Evolutionary conservation across 2,329 filamentous ascomycete species (phyloP).

Genomic region (Nigrograna mackinnonii): DNA sequence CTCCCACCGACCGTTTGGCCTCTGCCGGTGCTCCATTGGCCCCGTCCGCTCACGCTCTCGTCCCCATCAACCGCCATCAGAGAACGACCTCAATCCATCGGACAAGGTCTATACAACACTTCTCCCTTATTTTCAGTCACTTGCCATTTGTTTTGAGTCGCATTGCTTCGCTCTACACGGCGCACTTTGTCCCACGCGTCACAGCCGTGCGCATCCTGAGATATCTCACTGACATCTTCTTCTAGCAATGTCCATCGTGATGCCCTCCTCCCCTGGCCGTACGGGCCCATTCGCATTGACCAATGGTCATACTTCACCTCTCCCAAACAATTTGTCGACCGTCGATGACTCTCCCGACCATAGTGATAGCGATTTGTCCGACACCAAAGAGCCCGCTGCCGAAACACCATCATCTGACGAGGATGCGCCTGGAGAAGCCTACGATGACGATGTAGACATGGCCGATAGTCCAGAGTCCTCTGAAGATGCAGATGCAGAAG

Average conservation of each 20-base stretch:
- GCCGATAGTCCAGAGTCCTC: slow-evolving; percentile 51
- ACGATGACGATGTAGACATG: slow-evolving; percentile 49
- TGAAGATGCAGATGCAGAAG: slow-evolving; percentile 53
- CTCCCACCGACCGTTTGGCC: not conserved
- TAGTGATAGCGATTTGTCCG: slow-evolving; percentile 78
- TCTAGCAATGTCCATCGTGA: slow-evolving; percentile 64
- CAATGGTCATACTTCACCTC: slow-evolving; percentile 68
- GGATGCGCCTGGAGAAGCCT: slow-evolving; percentile 44
- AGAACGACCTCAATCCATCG: slow-evolving; percentile 42
- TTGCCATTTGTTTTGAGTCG: slow-evolving; percentile 47
- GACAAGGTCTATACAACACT: slow-evolving; percentile 37
- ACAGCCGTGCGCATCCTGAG: slow-evolving; percentile 32
- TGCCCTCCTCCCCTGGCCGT: slow-evolving; percentile 65
- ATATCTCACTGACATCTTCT: slow-evolving; percentile 47
- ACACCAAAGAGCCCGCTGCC: slow-evolving; percentile 63
- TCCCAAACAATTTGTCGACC: slow-evolving; percentile 50
- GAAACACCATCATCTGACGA: slow-evolving; percentile 40
- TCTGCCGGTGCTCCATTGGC: slow-evolving; percentile 23
- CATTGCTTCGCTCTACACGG: slow-evolving; percentile 42
- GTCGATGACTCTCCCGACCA: slow-evolving; percentile 54
- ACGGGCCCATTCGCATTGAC: slow-evolving; percentile 65
- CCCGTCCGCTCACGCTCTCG: slow-evolving; percentile 24
- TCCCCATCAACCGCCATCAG: slow-evolving; percentile 33
- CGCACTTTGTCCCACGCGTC: slow-evolving; percentile 36
- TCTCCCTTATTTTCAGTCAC: slow-evolving; percentile 26